Base-by-base conservation (phyloP, 1,284 basidiomycete genomes). In the Waitea zeae region DNA sequence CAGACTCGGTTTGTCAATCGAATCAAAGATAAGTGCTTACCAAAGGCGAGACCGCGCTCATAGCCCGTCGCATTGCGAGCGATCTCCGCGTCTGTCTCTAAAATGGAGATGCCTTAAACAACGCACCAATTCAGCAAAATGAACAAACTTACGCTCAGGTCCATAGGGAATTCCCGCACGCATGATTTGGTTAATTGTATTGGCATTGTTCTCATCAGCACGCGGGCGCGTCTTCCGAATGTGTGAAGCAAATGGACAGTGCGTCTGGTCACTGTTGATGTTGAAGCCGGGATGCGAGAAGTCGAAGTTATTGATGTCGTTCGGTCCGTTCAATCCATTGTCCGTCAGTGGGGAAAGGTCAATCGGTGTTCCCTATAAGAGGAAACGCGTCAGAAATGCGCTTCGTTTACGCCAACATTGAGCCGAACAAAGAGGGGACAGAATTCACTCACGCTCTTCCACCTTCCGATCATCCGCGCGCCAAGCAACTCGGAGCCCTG, bases 171-270 rank as follows among this genome's bases (percentile, higher is more conserved):
- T 54, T 19, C 58, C 52, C n/a, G 52, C 48, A 4, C 59, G 55
- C 15, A 58, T 54, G 35, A 52, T 49, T 31, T 44, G 40, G 36
- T 48, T 41, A 11, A 6, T 18, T 4, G 34, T 31, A 13, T 34
- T 30, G 17, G 36, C 34, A 5, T 32, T 15, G 19, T 15, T 31
- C 11, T 47, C 36, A 31, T 47, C 45, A 17, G 40, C 39, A 14
- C 52, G 41, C 13, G 53, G 53, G 18, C 43, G 41, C 17, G 49
- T 47, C 41, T 54, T 70, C 36, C 69, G 61, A 34, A 64, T 52
- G 43, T 72, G 69, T 4, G 67, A 64, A 38, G 62, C 57, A 50
- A 68, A 70, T 1, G 70, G 69, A 46, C 69, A 71, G 18, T 41
- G 43, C 5, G 42, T 44, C 37, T 54, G 50, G 40, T 26, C 24